These are phyloP conservation scores for Coniosporium uncinatum DNA, from an alignment of 2,329 filamentous ascomycete species.

Conservation along the genomic window DNA sequence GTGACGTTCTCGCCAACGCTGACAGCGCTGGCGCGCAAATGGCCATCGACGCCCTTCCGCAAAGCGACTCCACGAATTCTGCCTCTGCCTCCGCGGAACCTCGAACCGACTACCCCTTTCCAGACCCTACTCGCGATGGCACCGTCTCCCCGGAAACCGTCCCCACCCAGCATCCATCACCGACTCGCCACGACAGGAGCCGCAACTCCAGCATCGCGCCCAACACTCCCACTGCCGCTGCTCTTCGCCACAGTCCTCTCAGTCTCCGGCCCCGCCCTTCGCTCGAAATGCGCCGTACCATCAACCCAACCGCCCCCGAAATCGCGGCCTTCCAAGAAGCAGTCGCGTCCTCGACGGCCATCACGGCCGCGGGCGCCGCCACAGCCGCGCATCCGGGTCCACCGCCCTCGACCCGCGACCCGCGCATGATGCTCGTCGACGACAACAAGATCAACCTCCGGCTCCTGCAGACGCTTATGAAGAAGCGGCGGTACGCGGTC, in stretches of 20 bases:
- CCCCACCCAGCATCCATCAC: background rate
- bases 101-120: background rate
- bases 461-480: slow-evolving; percentile 24
- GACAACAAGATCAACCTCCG: slow-evolving; percentile 32
- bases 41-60: slow-evolving; percentile 7
- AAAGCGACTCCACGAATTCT: background rate
- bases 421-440: slow-evolving; percentile 17
- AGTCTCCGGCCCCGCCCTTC: no score
- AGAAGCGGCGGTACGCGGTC: slow-evolving; percentile 21
- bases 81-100: background rate
- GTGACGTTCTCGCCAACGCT: slow-evolving; percentile 10
- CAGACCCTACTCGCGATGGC: background rate
- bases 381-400: background rate
- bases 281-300: background rate
- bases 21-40: slow-evolving; percentile 14
- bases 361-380: background rate
- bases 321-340: background rate
- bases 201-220: background rate
- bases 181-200: background rate
- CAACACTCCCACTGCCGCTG: background rate
- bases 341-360: background rate
- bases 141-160: background rate
- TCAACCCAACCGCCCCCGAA: background rate
- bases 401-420: background rate
- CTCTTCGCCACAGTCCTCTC: no score